Base-by-base conservation (phyloP, 768 basidiomycete species). In the Coprinopsis sp. region DNA sequence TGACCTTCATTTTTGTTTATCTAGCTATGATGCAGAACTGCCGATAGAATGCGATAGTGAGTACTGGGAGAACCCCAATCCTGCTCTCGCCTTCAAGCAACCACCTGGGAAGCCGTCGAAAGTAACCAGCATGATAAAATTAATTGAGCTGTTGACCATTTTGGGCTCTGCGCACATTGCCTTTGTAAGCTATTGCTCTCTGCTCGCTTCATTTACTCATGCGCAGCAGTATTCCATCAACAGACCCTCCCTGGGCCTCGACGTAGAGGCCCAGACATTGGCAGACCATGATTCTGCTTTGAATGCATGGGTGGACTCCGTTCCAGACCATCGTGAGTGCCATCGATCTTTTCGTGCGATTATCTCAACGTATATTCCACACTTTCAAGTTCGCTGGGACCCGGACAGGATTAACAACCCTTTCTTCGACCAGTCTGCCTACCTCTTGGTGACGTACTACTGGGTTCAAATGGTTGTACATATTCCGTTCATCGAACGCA, bases 21-120 rank as follows among this genome's bases (percentile, higher is more conserved):
- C 49, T 44, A 85, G 84, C 51, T 81, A 84, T 53, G 85, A 87
- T 51, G 66, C 82, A 7, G 84, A 87, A 42, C 65, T 80, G 4
- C 75, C 72, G 1, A 60, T 79, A 1, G 71, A 72, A 49, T 81
- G 82, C 37, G 73, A 75, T 46, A 82, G 83, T 54, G 80, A 82
- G 51, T 85, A 79, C 51, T 87, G 84, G 84, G 72, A 77, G 16
- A 64, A 68, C 22, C 64, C 63, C 34, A 77, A 78, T 49, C 69
- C 72, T 0, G 67, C 67, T 8, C 63, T 66, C 21, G 67, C 67
- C 2, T 85, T 83, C 65, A 73, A 73, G 41, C 87, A 90, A 55
- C 87, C 87, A 1, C 55, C 69, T 1, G 76, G 70, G n/a, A 77
- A 76, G 54, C 81, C 83, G 0, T 79, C 78, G 2, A 60, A 56